Base-by-base conservation (phyloP, 1,284 basidiomycete genomes). In the Ustilago hordei region DNA sequence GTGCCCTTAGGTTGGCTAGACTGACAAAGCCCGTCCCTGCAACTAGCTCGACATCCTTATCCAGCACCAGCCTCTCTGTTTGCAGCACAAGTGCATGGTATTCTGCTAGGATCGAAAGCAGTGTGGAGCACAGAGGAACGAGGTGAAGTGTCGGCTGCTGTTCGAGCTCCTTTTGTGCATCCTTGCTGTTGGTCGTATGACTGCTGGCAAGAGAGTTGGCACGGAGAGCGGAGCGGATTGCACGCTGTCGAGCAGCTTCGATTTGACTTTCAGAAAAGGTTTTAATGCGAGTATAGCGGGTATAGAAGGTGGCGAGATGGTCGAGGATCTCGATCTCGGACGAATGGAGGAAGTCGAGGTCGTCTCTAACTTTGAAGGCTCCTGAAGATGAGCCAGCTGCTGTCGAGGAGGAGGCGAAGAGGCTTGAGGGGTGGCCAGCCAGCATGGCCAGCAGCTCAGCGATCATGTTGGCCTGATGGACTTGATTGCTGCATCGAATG, bases 361-460 rank as follows among this genome's bases (percentile, higher is more conserved):
- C 69, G 55, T 76, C 73, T 39, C 69, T 55, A 39, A 69, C 59
- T 31, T 66, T 61, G 41, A 74, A 69, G 2, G 74, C 19, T 8
- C 52, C 39, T 8, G 53, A 35, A 28, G 52, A 3, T 19, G 48
- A 28, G 45, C 28, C 52, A 38, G 36, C 36, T n/a, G 64, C 15
- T 8, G 35, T 47, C 1, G 64, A 74, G 4, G 75, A 75, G 4
- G 75, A 80, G 11, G 76, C 69, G 38, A 80, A 80, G 2, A 80
- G 64, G 41, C 68, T 75, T n/a, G 75, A 78, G 0, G 71, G 71
- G 41, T 80, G 78, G 8, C 78, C 78, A n/a, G 65, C 68, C 50
- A 80, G 61, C 56, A 73, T 69, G 3, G 75, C 71, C 34, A 80
- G 69, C 53, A 80, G 64, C 55, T 80, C 78, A 2, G 74, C 75